Percentiles rank a stretch among this genome's conserved stretches.
Evolutionary conservation across 768 basidiomycete species (phyloP).

Genomic region (Russula sp.): DNA sequence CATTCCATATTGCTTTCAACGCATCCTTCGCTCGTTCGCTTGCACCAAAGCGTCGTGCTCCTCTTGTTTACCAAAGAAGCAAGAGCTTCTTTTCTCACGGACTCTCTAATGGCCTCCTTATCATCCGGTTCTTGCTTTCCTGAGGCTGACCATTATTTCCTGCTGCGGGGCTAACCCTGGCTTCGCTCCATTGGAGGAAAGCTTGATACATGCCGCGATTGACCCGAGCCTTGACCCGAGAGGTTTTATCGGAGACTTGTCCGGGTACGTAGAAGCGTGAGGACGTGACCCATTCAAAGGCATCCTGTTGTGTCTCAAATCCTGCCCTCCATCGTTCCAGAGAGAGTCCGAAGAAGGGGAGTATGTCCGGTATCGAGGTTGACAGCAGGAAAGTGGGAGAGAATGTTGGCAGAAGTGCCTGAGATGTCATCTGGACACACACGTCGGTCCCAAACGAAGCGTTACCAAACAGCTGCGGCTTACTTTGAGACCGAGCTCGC

Average conservation of each 20-base stretch:
- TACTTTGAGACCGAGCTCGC: conserved; percentile 59
- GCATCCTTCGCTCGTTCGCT: conserved; percentile 34
- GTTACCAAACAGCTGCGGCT: conserved; percentile 6
- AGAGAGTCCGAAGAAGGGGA: conserved; percentile 56
- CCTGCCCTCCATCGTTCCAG: conserved; percentile 51
- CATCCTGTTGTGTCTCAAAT: conserved; percentile 51
- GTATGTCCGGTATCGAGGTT: conserved; percentile 47
- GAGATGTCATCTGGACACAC: conserved; percentile 42
- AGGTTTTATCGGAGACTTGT: conserved; percentile 34
- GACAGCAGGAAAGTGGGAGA: conserved; percentile 50
- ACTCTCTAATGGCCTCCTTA: background rate
- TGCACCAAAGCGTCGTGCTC: conserved; percentile 43
- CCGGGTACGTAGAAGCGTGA: conserved; percentile 53
- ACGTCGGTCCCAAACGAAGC: background rate
- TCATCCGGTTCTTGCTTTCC: background rate
- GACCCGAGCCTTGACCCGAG: conserved; percentile 42
- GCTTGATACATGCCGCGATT: conserved; percentile 57
- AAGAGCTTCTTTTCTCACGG: conserved; percentile 46
- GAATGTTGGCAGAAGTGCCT: conserved; percentile 36
- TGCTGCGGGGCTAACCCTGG: background rate
- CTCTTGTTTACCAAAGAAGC: conserved; percentile 50
- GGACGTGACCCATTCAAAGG: conserved; percentile 57
- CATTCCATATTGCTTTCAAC: conserved; percentile 49
- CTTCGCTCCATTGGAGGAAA: conserved; percentile 45
- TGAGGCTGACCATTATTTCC: background rate